Evolutionary conservation across 768 basidiomycete genomes (phyloP).

Genomic region (Lactifluus volemus): DNA sequence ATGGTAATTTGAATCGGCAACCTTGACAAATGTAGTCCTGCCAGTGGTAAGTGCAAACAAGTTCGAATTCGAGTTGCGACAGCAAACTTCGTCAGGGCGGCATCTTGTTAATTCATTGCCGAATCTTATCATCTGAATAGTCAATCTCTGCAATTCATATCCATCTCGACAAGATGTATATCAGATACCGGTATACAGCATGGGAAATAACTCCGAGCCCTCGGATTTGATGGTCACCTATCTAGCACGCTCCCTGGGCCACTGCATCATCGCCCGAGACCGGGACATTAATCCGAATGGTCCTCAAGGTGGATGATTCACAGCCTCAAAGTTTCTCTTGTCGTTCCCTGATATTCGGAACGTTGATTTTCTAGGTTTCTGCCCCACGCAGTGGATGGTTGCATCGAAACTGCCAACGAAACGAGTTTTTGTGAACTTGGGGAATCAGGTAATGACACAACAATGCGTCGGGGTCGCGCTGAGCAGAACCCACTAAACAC

Average conservation of each 20-base stretch:
- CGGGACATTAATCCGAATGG: too few species aligned
- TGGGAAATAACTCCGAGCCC: constrained; percentile 2
- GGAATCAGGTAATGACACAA: too few species aligned
- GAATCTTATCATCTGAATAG: background rate
- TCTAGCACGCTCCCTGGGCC: background rate
- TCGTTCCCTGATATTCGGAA: background rate
- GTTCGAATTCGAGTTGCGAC: background rate
- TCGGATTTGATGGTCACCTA: background rate
- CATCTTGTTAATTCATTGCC: constrained; percentile 9
- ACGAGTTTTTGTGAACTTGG: background rate
- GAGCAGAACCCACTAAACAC: background rate
- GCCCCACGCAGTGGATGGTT: background rate
- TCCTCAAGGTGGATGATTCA: background rate
- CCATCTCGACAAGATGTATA: background rate
- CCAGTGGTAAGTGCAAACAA: background rate
- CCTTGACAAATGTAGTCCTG: too few species aligned
- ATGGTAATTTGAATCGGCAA: too few species aligned
- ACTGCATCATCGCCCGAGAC: background rate
- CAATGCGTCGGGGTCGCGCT: too few species aligned
- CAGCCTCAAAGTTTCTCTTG: background rate
- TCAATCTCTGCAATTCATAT: constrained; percentile 2
- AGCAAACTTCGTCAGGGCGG: background rate
- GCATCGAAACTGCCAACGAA: background rate
- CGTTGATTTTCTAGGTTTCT: background rate
- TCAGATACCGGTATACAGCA: background rate